phyloP scores from a whole-genome alignment of 2,329 filamentous ascomycete species.

The Ophiostoma piceae region DNA sequence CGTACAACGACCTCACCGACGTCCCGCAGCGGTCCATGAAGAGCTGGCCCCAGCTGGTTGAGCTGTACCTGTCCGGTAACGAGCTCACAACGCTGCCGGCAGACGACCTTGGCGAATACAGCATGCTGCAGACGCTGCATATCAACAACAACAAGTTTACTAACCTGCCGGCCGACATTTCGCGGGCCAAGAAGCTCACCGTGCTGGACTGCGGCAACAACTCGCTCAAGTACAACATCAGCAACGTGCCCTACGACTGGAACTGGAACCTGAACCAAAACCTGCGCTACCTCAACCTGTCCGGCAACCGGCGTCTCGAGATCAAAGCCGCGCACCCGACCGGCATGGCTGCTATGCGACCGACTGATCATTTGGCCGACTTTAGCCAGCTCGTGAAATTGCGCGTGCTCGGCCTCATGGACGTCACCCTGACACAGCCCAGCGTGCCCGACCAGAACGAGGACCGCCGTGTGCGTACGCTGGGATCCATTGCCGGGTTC shows the following conservation, averaged over 20 bases:
- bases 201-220: slow-evolving; percentile 95
- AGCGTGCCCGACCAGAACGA: slow-evolving; percentile 93
- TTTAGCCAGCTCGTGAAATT: slow-evolving; percentile 81
- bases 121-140: slow-evolving; percentile 80
- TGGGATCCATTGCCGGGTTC: slow-evolving; percentile 84
- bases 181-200: slow-evolving; percentile 84
- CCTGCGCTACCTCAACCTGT: slow-evolving; percentile 89
- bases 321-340: slow-evolving; percentile 63
- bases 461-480: slow-evolving; percentile 91
- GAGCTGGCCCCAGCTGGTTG: slow-evolving; percentile 82
- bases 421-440: slow-evolving; percentile 89
- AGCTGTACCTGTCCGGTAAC: slow-evolving; percentile 93
- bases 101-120: slow-evolving; percentile 88
- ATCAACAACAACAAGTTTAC: slow-evolving; percentile 99
- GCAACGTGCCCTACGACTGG: slow-evolving; percentile 99
- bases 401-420: slow-evolving; percentile 88
- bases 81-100: slow-evolving; percentile 85
- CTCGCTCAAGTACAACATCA: slow-evolving; percentile 94
- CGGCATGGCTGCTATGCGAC: slow-evolving; percentile 48
- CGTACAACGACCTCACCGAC: slow-evolving; percentile 91
- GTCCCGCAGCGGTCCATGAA: slow-evolving; percentile 83
- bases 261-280: slow-evolving; percentile 99
- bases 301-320: slow-evolving; percentile 91
- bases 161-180: slow-evolving; percentile 89
- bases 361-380: slow-evolving; percentile 67